These are phyloP conservation scores for Lagenidium sp. DNA, from an alignment of 352 stramenopile species.

Conservation along the genomic window DNA sequence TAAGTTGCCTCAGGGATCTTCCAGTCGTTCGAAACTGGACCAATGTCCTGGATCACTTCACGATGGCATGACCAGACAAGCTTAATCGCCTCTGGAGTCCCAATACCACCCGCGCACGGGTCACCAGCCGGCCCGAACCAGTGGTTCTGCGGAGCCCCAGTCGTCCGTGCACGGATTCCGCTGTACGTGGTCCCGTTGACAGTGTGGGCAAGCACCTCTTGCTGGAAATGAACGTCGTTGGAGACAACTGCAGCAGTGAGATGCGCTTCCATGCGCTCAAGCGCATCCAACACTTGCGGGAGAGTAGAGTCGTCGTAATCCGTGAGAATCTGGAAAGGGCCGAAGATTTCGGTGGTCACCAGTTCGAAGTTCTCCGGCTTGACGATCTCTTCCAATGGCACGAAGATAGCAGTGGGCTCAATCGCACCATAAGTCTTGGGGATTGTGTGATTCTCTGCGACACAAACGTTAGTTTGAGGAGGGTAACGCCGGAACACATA, in stretches of 20 bases:
- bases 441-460: conserved; percentile 90
- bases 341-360: conserved; percentile 97
- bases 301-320: conserved; percentile 91
- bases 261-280: conserved; percentile 96
- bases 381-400: conserved; percentile 94
- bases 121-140: conserved; percentile 97
- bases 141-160: conserved; percentile 92
- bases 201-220: conserved; percentile 93
- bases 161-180: conserved; percentile 94
- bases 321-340: conserved; percentile 97
- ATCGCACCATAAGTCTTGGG: conserved; percentile 94
- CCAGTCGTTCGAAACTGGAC: conserved; percentile 57
- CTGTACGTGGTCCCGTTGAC: conserved; percentile 99
- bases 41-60: conserved; percentile 95
- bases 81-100: conserved; percentile 97
- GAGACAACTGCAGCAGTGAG: conserved; percentile 97
- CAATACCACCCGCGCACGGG: conserved; percentile 94
- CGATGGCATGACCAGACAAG: conserved; percentile 98
- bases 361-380: conserved; percentile 92
- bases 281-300: conserved; percentile 85
- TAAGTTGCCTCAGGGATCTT: conserved; percentile 79
- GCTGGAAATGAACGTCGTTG: conserved; percentile 93
- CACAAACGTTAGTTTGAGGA: too few species aligned
- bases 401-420: conserved; percentile 96
- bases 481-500: background rate